Evolutionary conservation across 1,284 basidiomycete species (phyloP).

Genomic region (Ceratobasidium sp.): DNA sequence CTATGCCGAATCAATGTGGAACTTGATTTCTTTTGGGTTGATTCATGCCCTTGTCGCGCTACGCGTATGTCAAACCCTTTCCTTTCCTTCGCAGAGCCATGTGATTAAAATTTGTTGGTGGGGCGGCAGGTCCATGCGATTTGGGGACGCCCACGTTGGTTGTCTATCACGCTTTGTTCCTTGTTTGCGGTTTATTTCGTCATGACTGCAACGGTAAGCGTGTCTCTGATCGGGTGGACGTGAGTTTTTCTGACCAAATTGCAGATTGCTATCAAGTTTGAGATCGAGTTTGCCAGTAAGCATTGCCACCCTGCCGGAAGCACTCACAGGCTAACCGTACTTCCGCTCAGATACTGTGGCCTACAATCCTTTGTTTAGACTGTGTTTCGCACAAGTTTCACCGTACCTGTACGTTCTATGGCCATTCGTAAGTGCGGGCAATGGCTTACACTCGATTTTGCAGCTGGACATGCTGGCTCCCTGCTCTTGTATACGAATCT

Average conservation of each 20-base stretch:
- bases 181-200: constrained; percentile 7
- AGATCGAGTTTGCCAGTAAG: constrained; percentile 14
- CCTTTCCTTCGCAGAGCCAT: constrained; percentile 1
- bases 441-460: no score
- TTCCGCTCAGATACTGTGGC: constrained; percentile 2
- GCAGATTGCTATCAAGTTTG: constrained; percentile 23
- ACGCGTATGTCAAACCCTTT: neutral
- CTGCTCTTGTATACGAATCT: constrained; percentile 37
- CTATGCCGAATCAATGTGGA: constrained; percentile 13
- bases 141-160: constrained; percentile 30
- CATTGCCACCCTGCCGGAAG: neutral
- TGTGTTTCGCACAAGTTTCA: constrained; percentile 9
- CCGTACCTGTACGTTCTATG: constrained; percentile 12
- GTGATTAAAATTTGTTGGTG: neutral
- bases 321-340: neutral
- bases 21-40: constrained; percentile 6
- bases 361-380: constrained; percentile 3
- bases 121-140: constrained; percentile 20
- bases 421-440: neutral
- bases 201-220: constrained; percentile 2
- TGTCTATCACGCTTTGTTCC: neutral
- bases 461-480: constrained; percentile 36
- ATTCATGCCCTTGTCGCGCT: constrained; percentile 28
- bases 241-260: neutral
- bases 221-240: neutral